phyloP scores from a whole-genome alignment of 805 yeast species.

The Spathaspora arborariae region DNA sequence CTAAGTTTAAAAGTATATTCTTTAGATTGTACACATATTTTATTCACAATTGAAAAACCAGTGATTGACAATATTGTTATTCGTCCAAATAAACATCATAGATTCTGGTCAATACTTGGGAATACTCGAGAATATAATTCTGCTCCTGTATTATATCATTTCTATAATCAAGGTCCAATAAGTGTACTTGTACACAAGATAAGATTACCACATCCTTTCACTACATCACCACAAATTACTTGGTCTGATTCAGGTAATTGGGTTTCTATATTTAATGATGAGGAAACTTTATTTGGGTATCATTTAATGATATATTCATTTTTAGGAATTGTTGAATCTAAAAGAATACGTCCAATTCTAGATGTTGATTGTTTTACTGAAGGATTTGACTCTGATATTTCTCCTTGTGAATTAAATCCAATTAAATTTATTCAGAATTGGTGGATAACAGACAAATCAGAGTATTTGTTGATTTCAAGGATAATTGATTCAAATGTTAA shows the following conservation, averaged over 20 bases:
- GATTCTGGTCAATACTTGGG: conserved; percentile 32
- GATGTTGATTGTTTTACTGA: neutral
- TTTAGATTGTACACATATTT: conserved; percentile 29
- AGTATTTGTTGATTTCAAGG: neutral
- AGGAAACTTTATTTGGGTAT: conserved; percentile 24
- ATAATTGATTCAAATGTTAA: neutral
- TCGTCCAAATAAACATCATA: conserved; percentile 14
- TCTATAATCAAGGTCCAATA: conserved; percentile 28
- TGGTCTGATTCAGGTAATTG: conserved; percentile 37
- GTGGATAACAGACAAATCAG: neutral
- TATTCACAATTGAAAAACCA: conserved; percentile 34
- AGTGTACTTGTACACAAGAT: conserved; percentile 24
- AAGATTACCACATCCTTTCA: neutral
- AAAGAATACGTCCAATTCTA: neutral
- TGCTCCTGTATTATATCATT: conserved; percentile 22
- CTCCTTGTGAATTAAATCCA: neutral
- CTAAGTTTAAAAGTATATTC: conserved; percentile 34
- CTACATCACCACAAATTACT: conserved; percentile 13
- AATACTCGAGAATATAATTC: conserved; percentile 18
- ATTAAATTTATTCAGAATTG: neutral
- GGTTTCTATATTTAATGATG: conserved; percentile 24
- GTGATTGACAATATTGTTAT: conserved; percentile 12
- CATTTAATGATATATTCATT: conserved; percentile 12
- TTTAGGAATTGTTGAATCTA: neutral
- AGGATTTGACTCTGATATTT: neutral